These are phyloP conservation scores for Malus orientalis DNA, from an alignment of 306 rosid genomes.

Conservation along the genomic window DNA sequence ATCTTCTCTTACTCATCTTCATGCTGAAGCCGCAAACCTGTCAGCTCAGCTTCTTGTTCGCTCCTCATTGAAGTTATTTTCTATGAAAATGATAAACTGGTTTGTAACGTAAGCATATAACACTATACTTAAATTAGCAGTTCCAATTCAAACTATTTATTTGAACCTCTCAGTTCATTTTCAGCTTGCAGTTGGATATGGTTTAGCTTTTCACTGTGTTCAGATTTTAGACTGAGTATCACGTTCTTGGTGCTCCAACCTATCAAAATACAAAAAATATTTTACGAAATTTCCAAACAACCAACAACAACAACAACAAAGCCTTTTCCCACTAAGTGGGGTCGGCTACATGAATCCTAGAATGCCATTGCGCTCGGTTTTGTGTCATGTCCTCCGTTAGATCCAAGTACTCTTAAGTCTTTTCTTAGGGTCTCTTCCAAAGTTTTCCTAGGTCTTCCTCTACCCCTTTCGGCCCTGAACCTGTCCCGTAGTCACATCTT, in stretches of 20 bases:
- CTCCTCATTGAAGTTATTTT: conserved; percentile 53
- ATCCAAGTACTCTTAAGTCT: no score
- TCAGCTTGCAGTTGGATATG: conserved; percentile 62
- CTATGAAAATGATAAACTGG: conserved; percentile 25
- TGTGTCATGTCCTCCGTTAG: no score
- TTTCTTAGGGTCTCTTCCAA: no score
- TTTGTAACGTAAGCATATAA: conserved; percentile 12
- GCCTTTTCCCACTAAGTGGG: no score
- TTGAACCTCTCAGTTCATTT: conserved; percentile 62
- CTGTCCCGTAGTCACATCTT: no score
- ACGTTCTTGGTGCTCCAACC: conserved; percentile 84
- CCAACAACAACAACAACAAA: no score
- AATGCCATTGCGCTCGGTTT: no score
- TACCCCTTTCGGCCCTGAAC: no score
- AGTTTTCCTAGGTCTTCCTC: no score
- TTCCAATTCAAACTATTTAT: not conserved
- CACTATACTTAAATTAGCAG: not conserved
- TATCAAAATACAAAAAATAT: not conserved
- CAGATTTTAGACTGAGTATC: conserved; percentile 40
- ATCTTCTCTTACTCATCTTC: conserved; percentile 80
- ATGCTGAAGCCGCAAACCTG: conserved; percentile 64
- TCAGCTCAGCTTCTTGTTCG: conserved; percentile 75
- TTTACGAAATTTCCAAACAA: not conserved
- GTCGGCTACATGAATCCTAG: no score
- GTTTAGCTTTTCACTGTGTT: conserved; percentile 56